A percentile compares a stretch with the other conserved stretches of the same genome.
These are phyloP conservation scores for Chaetomiaceae sp. DNA, from an alignment of 2,329 filamentous ascomycete genomes.

Conservation along the genomic window DNA sequence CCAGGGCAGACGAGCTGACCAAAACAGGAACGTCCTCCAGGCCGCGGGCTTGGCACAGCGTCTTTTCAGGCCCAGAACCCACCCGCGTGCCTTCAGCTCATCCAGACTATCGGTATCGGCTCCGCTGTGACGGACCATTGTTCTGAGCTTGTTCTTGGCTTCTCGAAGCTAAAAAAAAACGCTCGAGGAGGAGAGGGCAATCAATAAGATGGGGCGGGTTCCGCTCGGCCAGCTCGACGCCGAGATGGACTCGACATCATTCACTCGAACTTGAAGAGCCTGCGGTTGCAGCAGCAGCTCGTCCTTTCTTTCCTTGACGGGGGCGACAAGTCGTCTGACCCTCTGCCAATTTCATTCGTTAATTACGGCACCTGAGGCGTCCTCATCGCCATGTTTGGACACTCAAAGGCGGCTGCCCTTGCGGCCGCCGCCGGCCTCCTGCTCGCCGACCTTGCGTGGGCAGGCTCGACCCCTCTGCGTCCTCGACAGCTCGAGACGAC, in stretches of 20 bases:
- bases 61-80: not conserved
- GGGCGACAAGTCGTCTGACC: not conserved
- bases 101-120: too few species aligned
- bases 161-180: not conserved
- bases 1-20: not conserved
- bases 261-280: not conserved
- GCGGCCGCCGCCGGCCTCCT: not conserved
- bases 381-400: not conserved
- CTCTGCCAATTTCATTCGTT: not conserved
- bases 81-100: not conserved
- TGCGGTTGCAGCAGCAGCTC: not conserved
- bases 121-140: not conserved
- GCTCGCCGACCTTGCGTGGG: not conserved
- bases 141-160: not conserved
- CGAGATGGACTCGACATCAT: not conserved
- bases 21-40: too few species aligned
- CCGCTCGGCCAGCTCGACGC: not conserved
- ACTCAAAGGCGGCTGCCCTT: not conserved
- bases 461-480: not conserved
- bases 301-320: not conserved
- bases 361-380: not conserved
- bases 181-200: not conserved
- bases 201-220: not conserved
- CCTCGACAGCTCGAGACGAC: not conserved
- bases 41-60: too few species aligned